Base-by-base conservation (phyloP, 1,284 basidiomycete genomes). In the Microbotryum saponariae region DNA sequence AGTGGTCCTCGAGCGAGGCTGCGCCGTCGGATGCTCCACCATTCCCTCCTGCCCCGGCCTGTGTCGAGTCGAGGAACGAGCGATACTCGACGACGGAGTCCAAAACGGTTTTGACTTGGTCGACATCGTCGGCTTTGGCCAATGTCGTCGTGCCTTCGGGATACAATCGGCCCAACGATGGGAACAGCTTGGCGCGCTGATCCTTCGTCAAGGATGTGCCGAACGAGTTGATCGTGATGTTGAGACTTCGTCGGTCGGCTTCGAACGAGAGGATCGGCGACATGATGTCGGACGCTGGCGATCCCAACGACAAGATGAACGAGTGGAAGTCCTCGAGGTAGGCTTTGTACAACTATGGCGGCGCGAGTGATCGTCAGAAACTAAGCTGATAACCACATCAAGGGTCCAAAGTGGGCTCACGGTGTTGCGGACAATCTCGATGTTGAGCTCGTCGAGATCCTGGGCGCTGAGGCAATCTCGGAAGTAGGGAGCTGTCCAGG, bases 221-320 rank as follows among this genome's bases (percentile, higher is more conserved):
- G 76, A 98, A 96, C 27, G 94, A 97, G 81, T 99, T 99, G 81
- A 99, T 91, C 44, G 96, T 97, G 77, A 98, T 97, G 79, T 98
- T 98, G 76, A 98, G 87, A 3, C 91, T 88, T 56, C 96, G 85
- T 46, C 94, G 83, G 78, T 99, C 94, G 33, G 96, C 96, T 79
- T 99, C 96, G 73, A 98, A 99, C 8, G 87, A 81, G 58, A 99
- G 85, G 69, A 97, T 89, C 48, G 81, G 82, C 62, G 85, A 82
- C 93, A 97, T 97, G 68, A 91, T 84, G 56, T 93, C 90, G 21
- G 83, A 81, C 3, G 93, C 97, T 1, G 92, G 88, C 10, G 84
- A 82, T 33, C 90, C 88, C 23, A 98, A 79, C 4, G 85, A 83
- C 58, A 82, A 77, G 74, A 86, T 88, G 78, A 89, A 98, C 65